phyloP scores from a whole-genome alignment of 345 rosid species.

The Brassica napus region Da-Ae NC_063437.1:16771001-16771500 shows the following conservation, averaged over 20 bases:
- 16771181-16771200: background rate
- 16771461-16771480: background rate
- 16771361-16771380: background rate
- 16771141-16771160: conserved; percentile 38
- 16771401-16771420: background rate
- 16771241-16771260: background rate
- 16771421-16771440: background rate
- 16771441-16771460: background rate
- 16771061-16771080: conserved; percentile 60
- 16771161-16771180: background rate
- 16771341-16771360: background rate
- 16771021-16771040: conserved; percentile 56
- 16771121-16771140: conserved; percentile 50
- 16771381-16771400: background rate
- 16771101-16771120: conserved; percentile 59
- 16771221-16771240: background rate
- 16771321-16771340: background rate
- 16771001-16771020: conserved; percentile 64
- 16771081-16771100: conserved; percentile 45
- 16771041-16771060: conserved; percentile 55
- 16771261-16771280: background rate
- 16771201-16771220: background rate
- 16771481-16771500: background rate
- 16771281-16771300: background rate
- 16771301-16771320: background rate